Base-by-base conservation (phyloP, 2,329 filamentous ascomycete species). In the Blumeriella jaapii region DNA sequence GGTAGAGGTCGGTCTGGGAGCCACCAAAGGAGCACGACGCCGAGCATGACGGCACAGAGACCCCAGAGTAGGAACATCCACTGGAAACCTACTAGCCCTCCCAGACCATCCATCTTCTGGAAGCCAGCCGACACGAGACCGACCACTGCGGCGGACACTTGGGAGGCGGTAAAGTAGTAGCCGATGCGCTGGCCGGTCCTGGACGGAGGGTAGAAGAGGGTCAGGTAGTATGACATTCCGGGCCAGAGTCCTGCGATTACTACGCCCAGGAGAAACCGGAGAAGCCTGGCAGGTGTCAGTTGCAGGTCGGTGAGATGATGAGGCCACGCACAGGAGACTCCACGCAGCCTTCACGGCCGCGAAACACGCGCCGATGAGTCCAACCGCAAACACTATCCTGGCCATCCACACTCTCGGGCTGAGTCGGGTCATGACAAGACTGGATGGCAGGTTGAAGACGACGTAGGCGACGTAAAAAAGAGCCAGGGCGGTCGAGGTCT, bases 211-310 rank as follows among this genome's bases (percentile, higher is more conserved):
- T 94, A 94, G 64, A 93, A 94, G 6, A 93, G 68, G 0, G 86
- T 93, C 29, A 94, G 67, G 54, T 93, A 94, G 57, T 91, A 91
- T 7, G 84, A 75, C 86, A 94, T 93, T 31, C 86, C 40, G 0
- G 86, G 86, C 86, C 86, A 94, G 79, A 94, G 86, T 29, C 86
- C 86, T 1, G 86, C 86, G 55, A 87, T 87, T 15, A 93, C 85
- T 10, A 91, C 70, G 30, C 86, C 86, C 5, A 94, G 71, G 8
- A 94, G 67, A 37, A 94, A 78, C 6, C 86, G 78, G 17, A 94
- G 68, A n/a, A 93, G 65, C 47, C 72, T 71, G 28, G 3, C 4
- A 6, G 5, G 12, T 2, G 14, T 47, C 15, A 44, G 35, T 20
- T 11, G 20, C 12, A 31, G 2, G 8, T 15, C 2, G 5, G 10